Evolutionary conservation across 2,329 filamentous ascomycete species (phyloP).

Genomic region (Fusarium metavorans): DNA sequence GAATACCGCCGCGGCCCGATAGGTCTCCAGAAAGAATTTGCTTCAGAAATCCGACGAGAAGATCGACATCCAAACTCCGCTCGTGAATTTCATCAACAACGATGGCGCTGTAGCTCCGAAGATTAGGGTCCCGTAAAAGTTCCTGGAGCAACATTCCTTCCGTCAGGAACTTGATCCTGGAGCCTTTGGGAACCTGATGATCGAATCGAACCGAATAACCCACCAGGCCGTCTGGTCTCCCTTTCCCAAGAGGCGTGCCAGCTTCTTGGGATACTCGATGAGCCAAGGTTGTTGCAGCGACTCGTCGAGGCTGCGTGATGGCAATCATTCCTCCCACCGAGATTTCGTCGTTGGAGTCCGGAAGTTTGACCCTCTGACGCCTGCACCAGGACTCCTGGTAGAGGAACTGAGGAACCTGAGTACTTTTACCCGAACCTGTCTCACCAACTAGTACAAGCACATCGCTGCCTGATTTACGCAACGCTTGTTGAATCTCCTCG

Average conservation of each 20-base stretch:
- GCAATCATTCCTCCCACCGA: conserved; percentile 84
- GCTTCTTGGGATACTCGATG: conserved; percentile 86
- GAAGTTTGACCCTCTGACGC: conserved; percentile 65
- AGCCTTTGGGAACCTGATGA: conserved; percentile 82
- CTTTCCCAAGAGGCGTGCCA: conserved; percentile 63
- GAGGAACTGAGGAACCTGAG: conserved; percentile 93
- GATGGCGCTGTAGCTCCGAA: conserved; percentile 88
- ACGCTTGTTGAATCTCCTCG: conserved; percentile 73
- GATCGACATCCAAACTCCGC: conserved; percentile 91
- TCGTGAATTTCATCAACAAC: conserved; percentile 98
- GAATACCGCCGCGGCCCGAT: conserved; percentile 75
- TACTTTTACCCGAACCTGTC: conserved; percentile 97
- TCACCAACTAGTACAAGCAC: conserved; percentile 91
- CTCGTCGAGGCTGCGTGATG: conserved; percentile 92
- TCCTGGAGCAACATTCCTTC: conserved; percentile 98
- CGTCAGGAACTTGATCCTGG: conserved; percentile 91
- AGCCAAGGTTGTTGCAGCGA: conserved; percentile 92
- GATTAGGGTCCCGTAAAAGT: conserved; percentile 84
- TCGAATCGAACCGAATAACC: conserved; percentile 98
- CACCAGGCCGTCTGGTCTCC: conserved; percentile 65
- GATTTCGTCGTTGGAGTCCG: conserved; percentile 54
- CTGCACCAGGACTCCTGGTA: conserved; percentile 83
- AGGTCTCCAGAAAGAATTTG: conserved; percentile 75
- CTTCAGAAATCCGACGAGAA: conserved; percentile 89
- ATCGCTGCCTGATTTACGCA: conserved; percentile 69